Base-by-base conservation (phyloP, 2,329 filamentous ascomycete genomes). In the Colletotrichum spaethianum region DNA sequence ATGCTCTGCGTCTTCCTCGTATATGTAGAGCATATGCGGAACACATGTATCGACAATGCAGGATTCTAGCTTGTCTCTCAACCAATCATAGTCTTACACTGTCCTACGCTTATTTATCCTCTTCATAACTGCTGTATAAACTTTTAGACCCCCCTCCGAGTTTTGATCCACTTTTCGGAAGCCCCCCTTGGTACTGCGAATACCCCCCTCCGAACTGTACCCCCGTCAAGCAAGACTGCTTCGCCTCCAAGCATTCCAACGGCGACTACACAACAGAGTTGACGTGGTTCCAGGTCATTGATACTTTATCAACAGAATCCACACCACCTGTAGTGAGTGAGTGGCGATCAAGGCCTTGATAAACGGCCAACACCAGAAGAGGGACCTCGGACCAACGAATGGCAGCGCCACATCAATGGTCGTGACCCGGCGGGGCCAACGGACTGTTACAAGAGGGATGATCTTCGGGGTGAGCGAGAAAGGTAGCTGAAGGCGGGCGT, bases 321-420 rank as follows among this genome's bases (percentile, higher is more conserved):
- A n/a, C 38, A 50, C 33, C 33, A 42, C 46, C 7, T n/a, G 31
- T 55, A 18, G 53, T 48, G 26, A 38, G 14, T 40, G 53, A 59
- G 64, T 63, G 65, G 65, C 65, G 36, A 69, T 40, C 40, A 36
- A 23, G 59, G 69, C 60, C 69, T 57, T 20, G 46, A 55, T 14
- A 55, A 46, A 26, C 20, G 69, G 69, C 52, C 69, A 60, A 48
- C 57, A 33, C 40, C 36, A 55, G 55, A 46, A 52, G 8, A 38
- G 42, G n/a, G 23, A 16, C 38, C 36, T 20, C 2, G 28, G 38
- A 50, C 26, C 12, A 55, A n/a, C 57, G 38, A 69, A 68, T 26
- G 5, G n/a, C 26, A 26, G 36, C 20, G 16, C 57, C 38, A 50
- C 23, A 33, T 1, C 2, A n/a, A 42, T 23, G 33, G 50, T 14